Evolutionary conservation across 73 alveolate species (phyloP).

Genomic region (Tetrahymena borealis): DNA sequence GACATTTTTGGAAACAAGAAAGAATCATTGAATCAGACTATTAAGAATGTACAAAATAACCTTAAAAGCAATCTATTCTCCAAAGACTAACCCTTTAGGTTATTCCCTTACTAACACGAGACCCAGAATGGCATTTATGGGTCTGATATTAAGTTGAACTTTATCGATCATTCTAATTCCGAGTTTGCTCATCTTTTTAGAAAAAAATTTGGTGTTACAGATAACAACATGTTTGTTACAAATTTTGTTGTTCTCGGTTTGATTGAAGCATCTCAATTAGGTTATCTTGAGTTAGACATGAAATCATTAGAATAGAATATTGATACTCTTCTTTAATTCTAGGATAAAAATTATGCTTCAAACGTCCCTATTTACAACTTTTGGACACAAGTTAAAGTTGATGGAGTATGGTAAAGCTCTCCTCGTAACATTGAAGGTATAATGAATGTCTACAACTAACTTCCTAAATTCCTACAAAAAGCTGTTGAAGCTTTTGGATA

Average conservation of each 20-base stretch:
- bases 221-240: not conserved
- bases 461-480: not conserved
- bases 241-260: not conserved
- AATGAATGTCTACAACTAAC: not conserved
- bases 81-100: not conserved
- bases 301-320: not conserved
- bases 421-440: not conserved
- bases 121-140: not conserved
- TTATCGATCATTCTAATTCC: not conserved
- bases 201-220: not conserved
- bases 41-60: not conserved
- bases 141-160: not conserved
- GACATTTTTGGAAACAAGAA: not conserved
- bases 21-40: not conserved
- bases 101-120: not conserved
- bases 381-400: not conserved
- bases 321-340: not conserved
- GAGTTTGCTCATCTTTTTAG: not conserved
- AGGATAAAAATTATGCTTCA: not conserved
- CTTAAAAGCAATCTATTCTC: not conserved
- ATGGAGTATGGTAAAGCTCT: not conserved
- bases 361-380: not conserved
- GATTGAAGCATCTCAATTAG: not conserved
- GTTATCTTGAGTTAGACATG: not conserved
- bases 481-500: not conserved